Base-by-base conservation (phyloP, 2,329 filamentous ascomycete species). In the Exophiala sp. region DNA sequence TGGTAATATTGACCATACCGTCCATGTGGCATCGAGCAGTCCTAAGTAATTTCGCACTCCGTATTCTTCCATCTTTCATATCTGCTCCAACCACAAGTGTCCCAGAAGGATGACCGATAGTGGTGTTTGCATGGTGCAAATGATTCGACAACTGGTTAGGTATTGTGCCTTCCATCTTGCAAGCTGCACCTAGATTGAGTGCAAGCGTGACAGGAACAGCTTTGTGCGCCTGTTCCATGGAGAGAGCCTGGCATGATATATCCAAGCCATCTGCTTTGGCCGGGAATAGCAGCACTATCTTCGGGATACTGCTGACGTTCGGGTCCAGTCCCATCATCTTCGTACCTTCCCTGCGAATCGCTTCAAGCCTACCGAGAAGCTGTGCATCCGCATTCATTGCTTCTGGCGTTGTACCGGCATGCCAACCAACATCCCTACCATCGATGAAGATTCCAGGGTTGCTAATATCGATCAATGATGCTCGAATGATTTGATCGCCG, bases 391-490 rank as follows among this genome's bases (percentile, higher is more conserved):
- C 71, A 16, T 81, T 76, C 40, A 86, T 75, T 24, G 75, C 72
- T 20, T 79, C 72, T 0, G 84, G 83, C 0, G 78, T 72, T 34
- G 85, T 72, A 8, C 73, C 72, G 2, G 76, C 74, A 14, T 75
- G 67, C 2, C 82, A 69, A 3, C 70, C 75, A 1, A 87, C 63
- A 54, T 83, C 78, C 1, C 70, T 63, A 0, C 83, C 81, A 6
- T 71, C 70, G 0, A 88, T 71, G 63, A 88, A 88, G 11, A 85
- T 75, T 43, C 79, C 81, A 0, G 85, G 85, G 60, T 86, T 87
- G 1, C 79, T 79, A 1, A 81, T 81, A 57, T 88, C 85, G 1
- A 86, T 75, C 21, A 84, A 80, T 1, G 81, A 85, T 0, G 76
- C 80, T 3, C 65, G 61, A 3, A 82, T 66, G 0, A 72, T 74